phyloP scores from a whole-genome alignment of 345 rosid genomes.

The Gossypium anomalum region DNA sequence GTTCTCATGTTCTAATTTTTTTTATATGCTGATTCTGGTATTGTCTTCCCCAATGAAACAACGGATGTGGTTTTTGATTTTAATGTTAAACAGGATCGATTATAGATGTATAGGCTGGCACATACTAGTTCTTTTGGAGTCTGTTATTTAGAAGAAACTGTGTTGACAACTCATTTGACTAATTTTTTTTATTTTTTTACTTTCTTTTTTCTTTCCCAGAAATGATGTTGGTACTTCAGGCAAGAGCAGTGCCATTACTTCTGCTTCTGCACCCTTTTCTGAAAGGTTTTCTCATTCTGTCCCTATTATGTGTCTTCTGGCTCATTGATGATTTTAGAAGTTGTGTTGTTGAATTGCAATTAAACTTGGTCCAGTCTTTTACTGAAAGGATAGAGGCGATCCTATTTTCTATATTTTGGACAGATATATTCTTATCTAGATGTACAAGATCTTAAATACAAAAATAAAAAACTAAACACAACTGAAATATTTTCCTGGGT shows the following conservation, averaged over 20 bases:
- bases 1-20: slow-evolving; percentile 25
- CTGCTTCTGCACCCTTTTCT: slow-evolving; percentile 57
- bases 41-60: neutral
- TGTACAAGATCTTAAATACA: neutral
- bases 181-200: neutral
- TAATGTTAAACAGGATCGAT: neutral
- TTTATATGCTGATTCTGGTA: neutral
- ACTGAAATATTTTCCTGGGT: neutral
- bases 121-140: neutral
- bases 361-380: too few relatives aligned
- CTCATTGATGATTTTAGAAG: neutral
- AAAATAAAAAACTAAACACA: neutral
- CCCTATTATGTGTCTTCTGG: slow-evolving; percentile 9
- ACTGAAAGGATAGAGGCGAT: too few relatives aligned
- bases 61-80: neutral
- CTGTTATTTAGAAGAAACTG: neutral
- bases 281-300: slow-evolving; percentile 48
- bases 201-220: slow-evolving; percentile 31
- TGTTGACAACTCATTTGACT: slow-evolving; percentile 14
- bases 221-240: slow-evolving; percentile 50
- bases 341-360: too few relatives aligned
- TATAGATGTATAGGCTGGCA: neutral
- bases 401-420: neutral
- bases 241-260: slow-evolving; percentile 57
- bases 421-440: neutral